Base-by-base conservation (phyloP, 192 early-diverging fungal genomes). In the Gonapodya sp. region DNA sequence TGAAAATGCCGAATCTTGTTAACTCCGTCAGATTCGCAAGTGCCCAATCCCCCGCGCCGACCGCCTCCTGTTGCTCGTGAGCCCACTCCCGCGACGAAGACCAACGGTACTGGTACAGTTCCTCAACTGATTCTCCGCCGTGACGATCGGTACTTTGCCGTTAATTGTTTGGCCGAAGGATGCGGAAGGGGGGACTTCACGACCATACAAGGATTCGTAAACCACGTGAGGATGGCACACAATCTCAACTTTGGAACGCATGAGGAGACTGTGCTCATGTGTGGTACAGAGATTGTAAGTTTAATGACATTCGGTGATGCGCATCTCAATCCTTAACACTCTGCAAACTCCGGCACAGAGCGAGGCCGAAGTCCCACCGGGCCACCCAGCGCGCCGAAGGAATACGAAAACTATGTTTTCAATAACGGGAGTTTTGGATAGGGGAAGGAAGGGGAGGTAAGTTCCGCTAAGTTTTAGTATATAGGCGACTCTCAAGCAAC, bases 121-220 rank as follows among this genome's bases (percentile, higher is more conserved):
- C n/a, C n/a, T n/a, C n/a, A n/a, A n/a, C 46, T 64, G 8, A 16
- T 16, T 64, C 8, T 64, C 8, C 46, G 46, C 8, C 8, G 46
- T 8, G 46, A 64, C 24, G 46, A 64, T 24, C 8, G 46, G 46
- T 64, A 64, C 46, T 64, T 16, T 24, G 46, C 46, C 46, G 46
- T 96, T 36, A 82, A 86, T 0, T 97, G 96, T 85, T n/a, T n/a
- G n/a, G n/a, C n/a, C n/a, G 94, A 94, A 32, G 83, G 79, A n/a
- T 97, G 96, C 85, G 85, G 88, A 8, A 88, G 95, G 72, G 87
- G 88, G 35, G 88, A 93, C 64, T 97, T 97, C 86, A 88, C 87
- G 36, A 95, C 91, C 81, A 88, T 92, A 72, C 94, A 94, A 82
- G 94, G 95, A n/a, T 95, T 97, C 82, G 81, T 95, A 30, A 95